Conservation (phyloP, 768 basidiomycete species). For the Rubroboletus satanas region DNA sequence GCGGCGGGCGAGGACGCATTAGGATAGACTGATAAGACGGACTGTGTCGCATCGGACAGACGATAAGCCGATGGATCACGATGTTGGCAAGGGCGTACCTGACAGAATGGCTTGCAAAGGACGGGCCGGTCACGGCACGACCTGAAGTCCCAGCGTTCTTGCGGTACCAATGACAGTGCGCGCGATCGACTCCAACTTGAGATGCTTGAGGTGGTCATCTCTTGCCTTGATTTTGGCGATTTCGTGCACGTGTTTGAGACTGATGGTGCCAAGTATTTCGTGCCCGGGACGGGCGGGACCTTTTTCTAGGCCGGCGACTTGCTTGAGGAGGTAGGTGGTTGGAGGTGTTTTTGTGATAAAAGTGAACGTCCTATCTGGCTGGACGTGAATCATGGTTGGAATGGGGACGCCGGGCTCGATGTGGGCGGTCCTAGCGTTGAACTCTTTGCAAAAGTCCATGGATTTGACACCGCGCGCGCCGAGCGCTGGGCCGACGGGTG, state of each 20-base stretch:
- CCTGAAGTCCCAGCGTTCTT: conserved; percentile 82
- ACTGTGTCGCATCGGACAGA: conserved; percentile 6
- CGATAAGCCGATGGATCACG: conserved; percentile 23
- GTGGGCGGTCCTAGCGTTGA: conserved; percentile 94
- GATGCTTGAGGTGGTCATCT: conserved; percentile 85
- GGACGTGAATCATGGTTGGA: conserved; percentile 90
- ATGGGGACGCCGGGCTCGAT: conserved; percentile 80
- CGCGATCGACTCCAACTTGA: conserved; percentile 83
- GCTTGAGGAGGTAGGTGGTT: conserved; percentile 85
- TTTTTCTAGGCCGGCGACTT: conserved; percentile 85
- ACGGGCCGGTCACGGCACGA: conserved; percentile 64
- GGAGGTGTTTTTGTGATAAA: conserved; percentile 93
- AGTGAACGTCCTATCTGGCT: conserved; percentile 92
- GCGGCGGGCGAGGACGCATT: conserved; percentile 9
- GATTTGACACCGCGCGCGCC: conserved; percentile 98
- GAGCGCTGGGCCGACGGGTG: conserved; percentile 94
- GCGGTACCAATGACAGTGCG: conserved; percentile 88
- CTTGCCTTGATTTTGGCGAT: conserved; percentile 94
- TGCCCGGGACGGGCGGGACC: conserved; percentile 81
- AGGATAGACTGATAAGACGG: conserved; percentile 26
- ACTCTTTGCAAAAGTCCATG: conserved; percentile 99
- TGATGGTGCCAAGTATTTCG: conserved; percentile 76
- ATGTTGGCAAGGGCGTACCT: conserved; percentile 27
- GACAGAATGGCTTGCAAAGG: conserved; percentile 8
- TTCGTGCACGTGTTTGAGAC: conserved; percentile 96